Percentiles rank a stretch among this genome's conserved stretches.
These are phyloP conservation scores for Juglanconis oblonga DNA, from an alignment of 2,329 filamentous ascomycete genomes.

Conservation along the genomic window DNA sequence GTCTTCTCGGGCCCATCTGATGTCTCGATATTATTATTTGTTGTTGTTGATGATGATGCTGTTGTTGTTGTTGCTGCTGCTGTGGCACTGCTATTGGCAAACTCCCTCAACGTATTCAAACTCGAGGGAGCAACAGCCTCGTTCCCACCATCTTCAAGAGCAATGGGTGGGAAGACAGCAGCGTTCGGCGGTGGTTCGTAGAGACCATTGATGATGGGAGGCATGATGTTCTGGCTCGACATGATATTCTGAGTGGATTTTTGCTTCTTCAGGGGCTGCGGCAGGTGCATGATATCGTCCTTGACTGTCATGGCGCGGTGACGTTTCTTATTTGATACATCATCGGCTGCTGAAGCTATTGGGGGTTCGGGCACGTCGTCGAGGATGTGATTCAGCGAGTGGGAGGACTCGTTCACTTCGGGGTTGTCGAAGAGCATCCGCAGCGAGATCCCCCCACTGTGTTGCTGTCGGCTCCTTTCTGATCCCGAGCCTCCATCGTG, in stretches of 20 bases:
- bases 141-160: conserved; percentile 48
- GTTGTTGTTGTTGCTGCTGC: conserved; percentile 10
- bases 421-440: conserved; percentile 40
- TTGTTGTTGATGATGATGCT: no score
- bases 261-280: conserved; percentile 63
- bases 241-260: conserved; percentile 53
- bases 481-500: conserved; percentile 5
- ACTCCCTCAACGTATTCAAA: conserved; percentile 34
- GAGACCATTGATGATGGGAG: conserved; percentile 64
- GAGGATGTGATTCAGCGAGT: conserved; percentile 44
- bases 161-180: conserved; percentile 63
- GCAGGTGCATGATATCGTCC: conserved; percentile 62
- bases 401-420: conserved; percentile 36
- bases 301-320: conserved; percentile 45
- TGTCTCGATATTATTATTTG: conserved; percentile 21
- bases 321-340: conserved; percentile 53
- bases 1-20: conserved; percentile 19
- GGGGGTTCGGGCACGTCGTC: conserved; percentile 39
- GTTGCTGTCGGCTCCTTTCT: conserved; percentile 5
- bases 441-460: conserved; percentile 26
- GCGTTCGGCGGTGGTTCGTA: conserved; percentile 60
- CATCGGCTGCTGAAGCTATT: conserved; percentile 21
- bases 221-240: conserved; percentile 53
- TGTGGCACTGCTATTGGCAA: conserved; percentile 25
- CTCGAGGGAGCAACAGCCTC: conserved; percentile 34